Base-by-base conservation (phyloP, 495 filamentous ascomycete genomes). In the Parmelia sp. region DNA sequence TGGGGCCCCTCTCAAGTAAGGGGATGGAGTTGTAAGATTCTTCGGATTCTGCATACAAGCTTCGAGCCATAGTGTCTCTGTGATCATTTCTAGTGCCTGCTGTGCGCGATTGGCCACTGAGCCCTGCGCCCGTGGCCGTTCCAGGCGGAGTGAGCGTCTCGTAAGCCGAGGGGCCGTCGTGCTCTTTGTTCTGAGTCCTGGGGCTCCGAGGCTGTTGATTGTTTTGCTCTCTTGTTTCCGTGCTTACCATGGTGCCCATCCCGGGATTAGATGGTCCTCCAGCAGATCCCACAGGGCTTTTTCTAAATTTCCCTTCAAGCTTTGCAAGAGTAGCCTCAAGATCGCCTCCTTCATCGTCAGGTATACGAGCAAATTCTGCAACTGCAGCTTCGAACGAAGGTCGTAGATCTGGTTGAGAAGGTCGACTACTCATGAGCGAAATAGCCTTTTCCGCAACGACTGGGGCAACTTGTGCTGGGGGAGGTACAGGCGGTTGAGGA, bases 271-370 rank as follows among this genome's bases (percentile, higher is more conserved):
- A 40, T 6, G 17, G 40, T 40, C 39, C 61, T n/a, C 64, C 58
- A 29, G 63, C 53, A 25, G 49, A 64, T 29, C 44, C 66, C 11
- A 65, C 53, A 45, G 57, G 69, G 62, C 72, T 76, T 69, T 79
- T 87, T 66, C 86, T 80, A 74, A 85, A 95, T 69, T 88, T 92
- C 9, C 94, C 94, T 78, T 99, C 95, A 6, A 99, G 82, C 69
- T 97, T 97, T 66, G 93, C 75, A 66, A 99, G 71, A 9, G 94
- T 91, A 19, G 92, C 91, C 71, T 97, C 94, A 57, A 97, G 83
- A 25, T 93, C 92, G n/a, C 92, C 93, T 73, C 94, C 91, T 61
- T 90, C 89, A 65, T 93, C 90, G 72, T 99, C 95, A 0, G 92
- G 91, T 29, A 98, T 89, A 62, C 88, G 85, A 12, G 92, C 90